A percentile compares a stretch with the other conserved stretches of the same genome.
Conservation (phyloP, 2,329 filamentous ascomycete species). For the Byssothecium circinans region DNA sequence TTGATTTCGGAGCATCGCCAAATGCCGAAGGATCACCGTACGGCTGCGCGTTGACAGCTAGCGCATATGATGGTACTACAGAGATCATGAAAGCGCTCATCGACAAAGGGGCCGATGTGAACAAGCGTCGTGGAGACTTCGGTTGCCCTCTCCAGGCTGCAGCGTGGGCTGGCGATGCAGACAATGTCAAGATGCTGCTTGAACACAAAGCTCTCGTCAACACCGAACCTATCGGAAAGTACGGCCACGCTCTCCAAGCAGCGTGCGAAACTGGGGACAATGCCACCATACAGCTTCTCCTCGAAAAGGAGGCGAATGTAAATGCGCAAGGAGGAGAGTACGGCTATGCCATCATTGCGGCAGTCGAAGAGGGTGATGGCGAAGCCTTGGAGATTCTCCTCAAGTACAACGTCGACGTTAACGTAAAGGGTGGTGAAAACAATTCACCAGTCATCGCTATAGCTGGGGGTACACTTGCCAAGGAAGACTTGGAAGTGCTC, state of each 20-base stretch:
- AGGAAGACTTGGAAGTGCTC: too few relatives aligned
- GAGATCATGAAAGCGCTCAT: slow-evolving; percentile 21
- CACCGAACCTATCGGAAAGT: slow-evolving; percentile 17
- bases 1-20: too few relatives aligned
- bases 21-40: too few relatives aligned
- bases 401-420: too few relatives aligned
- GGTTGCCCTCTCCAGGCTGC: slow-evolving; percentile 24
- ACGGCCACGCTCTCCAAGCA: slow-evolving; percentile 25
- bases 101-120: slow-evolving; percentile 23
- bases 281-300: slow-evolving; percentile 15
- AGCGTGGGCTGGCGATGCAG: slow-evolving; percentile 13
- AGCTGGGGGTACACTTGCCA: too few relatives aligned
- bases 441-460: too few relatives aligned
- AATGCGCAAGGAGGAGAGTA: not conserved
- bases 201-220: slow-evolving; percentile 25
- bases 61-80: slow-evolving; percentile 23
- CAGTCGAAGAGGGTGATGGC: not conserved
- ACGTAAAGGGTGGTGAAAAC: too few relatives aligned
- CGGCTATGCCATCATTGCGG: not conserved
- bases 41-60: too few relatives aligned
- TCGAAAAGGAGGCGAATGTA: not conserved
- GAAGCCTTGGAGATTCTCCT: too few relatives aligned
- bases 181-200: slow-evolving; percentile 24
- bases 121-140: slow-evolving; percentile 23
- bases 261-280: slow-evolving; percentile 19